A percentile compares a stretch with the other conserved stretches of the same genome.
phyloP scores from a whole-genome alignment of 441 rosid genomes.

The Gossypium gossypioides region DNA sequence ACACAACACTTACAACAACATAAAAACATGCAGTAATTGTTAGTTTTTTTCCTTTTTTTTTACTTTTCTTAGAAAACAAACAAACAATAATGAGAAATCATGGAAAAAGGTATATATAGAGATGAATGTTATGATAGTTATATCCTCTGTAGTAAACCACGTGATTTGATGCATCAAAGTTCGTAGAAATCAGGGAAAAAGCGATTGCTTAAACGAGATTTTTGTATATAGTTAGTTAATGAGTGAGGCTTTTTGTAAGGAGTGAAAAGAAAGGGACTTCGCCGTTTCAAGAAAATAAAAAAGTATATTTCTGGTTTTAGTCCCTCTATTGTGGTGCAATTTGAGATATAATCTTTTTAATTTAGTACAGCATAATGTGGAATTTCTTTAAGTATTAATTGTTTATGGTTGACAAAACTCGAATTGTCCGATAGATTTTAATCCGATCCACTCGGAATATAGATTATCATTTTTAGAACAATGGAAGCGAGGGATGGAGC shows the following conservation, averaged over 20 bases:
- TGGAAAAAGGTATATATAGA: neutral
- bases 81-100: conserved; percentile 2
- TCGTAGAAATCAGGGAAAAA: conserved; percentile 20
- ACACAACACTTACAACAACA: neutral
- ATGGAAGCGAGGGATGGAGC: too few relatives aligned
- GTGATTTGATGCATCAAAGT: conserved; percentile 42
- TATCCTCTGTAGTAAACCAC: conserved; percentile 17
- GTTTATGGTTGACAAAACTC: too few relatives aligned
- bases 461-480: too few relatives aligned
- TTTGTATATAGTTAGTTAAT: neutral
- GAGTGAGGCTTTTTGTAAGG: conserved; percentile 9
- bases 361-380: neutral
- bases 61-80: neutral
- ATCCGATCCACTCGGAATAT: too few relatives aligned
- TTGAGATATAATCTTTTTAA: too few relatives aligned
- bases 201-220: conserved; percentile 15
- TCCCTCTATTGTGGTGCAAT: neutral
- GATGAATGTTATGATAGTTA: neutral
- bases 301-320: neutral
- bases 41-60: neutral
- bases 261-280: conserved; percentile 19
- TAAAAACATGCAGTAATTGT: neutral
- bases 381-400: too few relatives aligned
- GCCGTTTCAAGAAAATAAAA: neutral
- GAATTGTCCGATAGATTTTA: too few relatives aligned